These are phyloP conservation scores for Avicennia marina DNA, from an alignment of 257 asterid genomes.

Conservation along the genomic window DNA sequence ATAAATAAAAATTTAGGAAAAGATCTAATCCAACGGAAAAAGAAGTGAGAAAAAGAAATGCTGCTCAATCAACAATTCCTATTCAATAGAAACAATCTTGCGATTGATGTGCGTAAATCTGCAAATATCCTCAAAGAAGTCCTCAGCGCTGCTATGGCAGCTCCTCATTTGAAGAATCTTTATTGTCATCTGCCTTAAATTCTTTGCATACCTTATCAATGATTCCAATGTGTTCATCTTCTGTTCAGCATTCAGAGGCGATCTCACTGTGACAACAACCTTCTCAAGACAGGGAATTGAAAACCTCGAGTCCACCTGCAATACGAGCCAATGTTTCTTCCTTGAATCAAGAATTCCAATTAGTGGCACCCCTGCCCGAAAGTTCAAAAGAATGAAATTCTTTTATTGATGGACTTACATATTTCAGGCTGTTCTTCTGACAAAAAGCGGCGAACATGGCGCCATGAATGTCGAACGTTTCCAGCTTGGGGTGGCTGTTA, in stretches of 20 bases:
- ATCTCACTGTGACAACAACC: slow-evolving; percentile 75
- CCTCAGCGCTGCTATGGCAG: slow-evolving; percentile 96
- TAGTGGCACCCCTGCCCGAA: not conserved
- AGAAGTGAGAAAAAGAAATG: too few relatives aligned
- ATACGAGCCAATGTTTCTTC: not conserved
- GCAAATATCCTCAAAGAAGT: slow-evolving; percentile 90
- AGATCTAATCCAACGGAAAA: too few relatives aligned
- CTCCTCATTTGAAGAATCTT: slow-evolving; percentile 97
- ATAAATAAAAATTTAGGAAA: too few relatives aligned
- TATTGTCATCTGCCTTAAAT: slow-evolving; percentile 67
- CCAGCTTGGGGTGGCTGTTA: slow-evolving; percentile 81
- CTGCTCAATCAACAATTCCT: too few relatives aligned
- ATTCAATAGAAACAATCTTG: slow-evolving; percentile 67
- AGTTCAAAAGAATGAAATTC: not conserved
- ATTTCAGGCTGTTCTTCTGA: slow-evolving; percentile 90
- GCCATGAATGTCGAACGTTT: slow-evolving; percentile 80
- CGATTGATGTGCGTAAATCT: slow-evolving; percentile 58
- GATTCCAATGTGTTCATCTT: slow-evolving; percentile 87
- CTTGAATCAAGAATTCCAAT: not conserved
- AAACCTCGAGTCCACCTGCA: slow-evolving; percentile 74
- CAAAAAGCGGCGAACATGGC: slow-evolving; percentile 98
- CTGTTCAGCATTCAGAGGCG: slow-evolving; percentile 93
- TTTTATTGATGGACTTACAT: slow-evolving; percentile 42
- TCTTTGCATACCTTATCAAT: slow-evolving; percentile 52
- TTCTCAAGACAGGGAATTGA: slow-evolving; percentile 69